Conservation (phyloP, 2,329 filamentous ascomycete genomes). For the Ophiostoma ulmi region DNA sequence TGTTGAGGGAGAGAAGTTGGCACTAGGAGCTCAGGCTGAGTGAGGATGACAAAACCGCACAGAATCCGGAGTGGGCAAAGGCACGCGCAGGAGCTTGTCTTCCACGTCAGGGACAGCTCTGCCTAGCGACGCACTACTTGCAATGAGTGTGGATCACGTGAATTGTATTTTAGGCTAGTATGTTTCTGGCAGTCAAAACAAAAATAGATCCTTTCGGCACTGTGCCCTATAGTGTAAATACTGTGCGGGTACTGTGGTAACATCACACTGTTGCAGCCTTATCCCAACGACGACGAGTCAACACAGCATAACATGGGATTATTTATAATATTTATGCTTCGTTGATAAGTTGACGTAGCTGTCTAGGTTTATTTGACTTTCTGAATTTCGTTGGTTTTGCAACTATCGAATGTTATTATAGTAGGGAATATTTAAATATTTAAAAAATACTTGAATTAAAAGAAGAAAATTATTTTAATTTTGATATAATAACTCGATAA, state of each 20-base stretch:
- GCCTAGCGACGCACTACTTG: constrained; percentile 14
- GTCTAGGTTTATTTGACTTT: no score
- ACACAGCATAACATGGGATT: no score
- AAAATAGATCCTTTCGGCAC: not conserved
- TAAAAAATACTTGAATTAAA: no score
- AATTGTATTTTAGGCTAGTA: not conserved
- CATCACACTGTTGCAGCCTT: not conserved
- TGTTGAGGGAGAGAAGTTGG: constrained; percentile 1
- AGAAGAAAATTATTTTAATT: no score
- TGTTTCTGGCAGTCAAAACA: not conserved
- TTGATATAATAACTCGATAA: no score
- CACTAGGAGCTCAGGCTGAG: not conserved
- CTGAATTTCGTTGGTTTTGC: no score
- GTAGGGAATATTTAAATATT: no score
- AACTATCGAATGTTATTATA: no score
- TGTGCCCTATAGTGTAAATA: not conserved
- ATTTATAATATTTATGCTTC: no score
- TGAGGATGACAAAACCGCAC: not conserved
- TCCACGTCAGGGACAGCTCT: constrained; percentile 19
- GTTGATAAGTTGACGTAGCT: no score
- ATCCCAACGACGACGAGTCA: not conserved
- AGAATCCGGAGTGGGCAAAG: constrained; percentile 3
- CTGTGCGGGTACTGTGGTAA: not conserved
- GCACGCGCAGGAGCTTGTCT: constrained; percentile 4
- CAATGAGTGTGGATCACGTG: constrained; percentile 6